Evolutionary conservation across 2,329 filamentous ascomycete genomes (phyloP).

Genomic region (Cladophialophora chaetospira): DNA sequence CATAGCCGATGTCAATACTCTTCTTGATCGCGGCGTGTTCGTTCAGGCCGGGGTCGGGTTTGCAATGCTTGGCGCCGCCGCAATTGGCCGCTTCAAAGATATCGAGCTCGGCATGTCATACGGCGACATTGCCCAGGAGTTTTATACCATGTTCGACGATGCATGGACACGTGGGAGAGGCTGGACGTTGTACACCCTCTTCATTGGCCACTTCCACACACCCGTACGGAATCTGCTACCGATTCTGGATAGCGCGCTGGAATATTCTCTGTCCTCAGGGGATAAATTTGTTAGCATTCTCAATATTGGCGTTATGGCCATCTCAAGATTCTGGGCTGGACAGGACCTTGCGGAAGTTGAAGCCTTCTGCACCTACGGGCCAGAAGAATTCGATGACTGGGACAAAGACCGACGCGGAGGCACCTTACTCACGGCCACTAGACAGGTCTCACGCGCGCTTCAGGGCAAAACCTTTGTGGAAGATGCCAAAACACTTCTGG

Average conservation of each 20-base stretch:
- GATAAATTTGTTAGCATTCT: constrained; percentile 61
- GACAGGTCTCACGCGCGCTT: constrained; percentile 59
- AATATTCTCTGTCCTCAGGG: constrained; percentile 58
- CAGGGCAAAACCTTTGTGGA: constrained; percentile 61
- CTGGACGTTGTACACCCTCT: constrained; percentile 59
- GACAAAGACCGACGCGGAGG: constrained; percentile 60
- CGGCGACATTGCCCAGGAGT: constrained; percentile 54
- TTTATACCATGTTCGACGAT: constrained; percentile 56
- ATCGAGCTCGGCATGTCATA: constrained; percentile 57
- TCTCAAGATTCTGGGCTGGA: constrained; percentile 58
- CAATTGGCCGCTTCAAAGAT: constrained; percentile 60
- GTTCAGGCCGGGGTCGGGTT: constrained; percentile 62
- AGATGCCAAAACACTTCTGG: constrained; percentile 53
- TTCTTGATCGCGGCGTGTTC: constrained; percentile 58
- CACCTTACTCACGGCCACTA: constrained; percentile 55
- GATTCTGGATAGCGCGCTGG: constrained; percentile 56
- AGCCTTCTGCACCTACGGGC: constrained; percentile 57
- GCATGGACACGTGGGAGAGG: constrained; percentile 59
- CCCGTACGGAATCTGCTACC: constrained; percentile 56
- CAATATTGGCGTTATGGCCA: constrained; percentile 61
- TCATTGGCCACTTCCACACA: constrained; percentile 61
- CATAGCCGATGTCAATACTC: constrained; percentile 59
- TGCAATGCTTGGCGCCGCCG: constrained; percentile 59
- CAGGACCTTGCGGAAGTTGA: constrained; percentile 62
- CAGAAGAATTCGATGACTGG: constrained; percentile 62